Evolutionary conservation across 2,329 filamentous ascomycete genomes (phyloP).

Genomic region (Fusarium pininemorale): DNA sequence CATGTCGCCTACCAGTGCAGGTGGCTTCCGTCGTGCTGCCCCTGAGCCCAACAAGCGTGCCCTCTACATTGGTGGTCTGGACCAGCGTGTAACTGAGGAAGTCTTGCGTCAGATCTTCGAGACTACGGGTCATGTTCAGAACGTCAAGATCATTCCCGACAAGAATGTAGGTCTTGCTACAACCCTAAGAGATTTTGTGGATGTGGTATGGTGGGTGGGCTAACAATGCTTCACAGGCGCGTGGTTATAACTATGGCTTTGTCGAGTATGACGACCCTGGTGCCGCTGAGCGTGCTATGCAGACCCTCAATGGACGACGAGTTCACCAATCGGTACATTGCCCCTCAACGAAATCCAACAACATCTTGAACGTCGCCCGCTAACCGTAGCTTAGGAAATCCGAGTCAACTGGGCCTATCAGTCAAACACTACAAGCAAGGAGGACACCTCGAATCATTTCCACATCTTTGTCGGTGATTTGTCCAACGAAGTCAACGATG

Average conservation of each 20-base stretch:
- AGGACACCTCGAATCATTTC: conserved; percentile 98
- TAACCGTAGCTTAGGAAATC: conserved; percentile 76
- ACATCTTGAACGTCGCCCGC: conserved; percentile 2
- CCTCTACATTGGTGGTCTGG: conserved; percentile 92
- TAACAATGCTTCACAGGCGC: conserved; percentile 66
- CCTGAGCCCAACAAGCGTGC: conserved; percentile 99
- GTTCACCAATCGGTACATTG: conserved; percentile 87
- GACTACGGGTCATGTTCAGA: conserved; percentile 97
- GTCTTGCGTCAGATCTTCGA: conserved; percentile 98
- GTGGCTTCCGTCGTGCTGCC: conserved; percentile 86
- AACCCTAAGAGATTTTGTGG: background rate
- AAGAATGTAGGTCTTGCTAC: conserved; percentile 85
- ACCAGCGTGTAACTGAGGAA: conserved; percentile 95
- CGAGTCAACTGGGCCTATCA: conserved; percentile 99
- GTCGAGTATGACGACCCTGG: conserved; percentile 98
- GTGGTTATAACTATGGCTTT: conserved; percentile 99
- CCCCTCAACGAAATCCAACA: background rate
- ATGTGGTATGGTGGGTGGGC: conserved; percentile 16
- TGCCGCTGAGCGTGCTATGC: conserved; percentile 96
- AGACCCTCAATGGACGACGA: conserved; percentile 91
- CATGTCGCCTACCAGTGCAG: conserved; percentile 86
- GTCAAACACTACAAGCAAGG: conserved; percentile 91
- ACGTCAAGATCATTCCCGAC: conserved; percentile 99
- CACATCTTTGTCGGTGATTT: conserved; percentile 98
- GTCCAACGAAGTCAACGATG: conserved; percentile 98